Percentiles rank a stretch among this genome's conserved stretches.
phyloP scores from a whole-genome alignment of 2,329 filamentous ascomycete species.

The Ramularia collo-cygni region DNA sequence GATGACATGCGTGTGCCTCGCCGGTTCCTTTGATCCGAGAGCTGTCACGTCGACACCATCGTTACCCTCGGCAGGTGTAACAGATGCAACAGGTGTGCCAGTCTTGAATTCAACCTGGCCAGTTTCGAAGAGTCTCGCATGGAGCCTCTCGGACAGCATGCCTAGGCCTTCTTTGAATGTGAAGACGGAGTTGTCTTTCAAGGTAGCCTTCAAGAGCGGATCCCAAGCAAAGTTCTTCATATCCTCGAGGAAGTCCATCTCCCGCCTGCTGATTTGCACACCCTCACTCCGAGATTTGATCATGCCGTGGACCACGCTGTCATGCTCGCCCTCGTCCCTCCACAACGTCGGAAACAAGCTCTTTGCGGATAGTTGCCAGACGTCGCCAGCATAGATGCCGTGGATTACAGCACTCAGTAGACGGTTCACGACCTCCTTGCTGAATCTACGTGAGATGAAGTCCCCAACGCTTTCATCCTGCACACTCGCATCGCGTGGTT shows the following conservation, averaged over 20 bases:
- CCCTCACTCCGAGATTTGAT: constrained; percentile 27
- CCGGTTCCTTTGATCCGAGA: constrained; percentile 12
- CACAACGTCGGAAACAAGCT: constrained; percentile 50
- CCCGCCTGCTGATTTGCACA: constrained; percentile 30
- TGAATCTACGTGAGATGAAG: constrained; percentile 54
- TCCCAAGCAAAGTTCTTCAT: constrained; percentile 31
- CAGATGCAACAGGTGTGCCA: constrained; percentile 38
- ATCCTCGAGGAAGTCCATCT: constrained; percentile 26
- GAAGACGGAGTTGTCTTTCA: constrained; percentile 35
- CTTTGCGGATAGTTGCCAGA: constrained; percentile 69
- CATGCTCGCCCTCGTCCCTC: constrained; percentile 43
- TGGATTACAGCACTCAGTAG: constrained; percentile 69
- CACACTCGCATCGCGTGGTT: constrained; percentile 30
- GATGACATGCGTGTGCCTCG: constrained; percentile 50
- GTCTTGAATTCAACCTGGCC: constrained; percentile 36
- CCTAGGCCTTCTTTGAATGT: constrained; percentile 40
- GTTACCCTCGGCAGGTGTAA: constrained; percentile 32
- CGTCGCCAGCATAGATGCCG: constrained; percentile 88
- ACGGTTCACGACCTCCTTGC: constrained; percentile 58
- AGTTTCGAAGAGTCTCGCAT: constrained; percentile 31
- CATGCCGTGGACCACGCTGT: constrained; percentile 32
- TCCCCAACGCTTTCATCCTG: constrained; percentile 65
- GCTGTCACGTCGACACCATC: constrained; percentile 30
- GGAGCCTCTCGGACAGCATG: constrained; percentile 33
- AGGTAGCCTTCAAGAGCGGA: constrained; percentile 25